A percentile compares a stretch with the other conserved stretches of the same genome.
phyloP scores from a whole-genome alignment of 768 basidiomycete species.

The Auricularia auricula-judae region DNA sequence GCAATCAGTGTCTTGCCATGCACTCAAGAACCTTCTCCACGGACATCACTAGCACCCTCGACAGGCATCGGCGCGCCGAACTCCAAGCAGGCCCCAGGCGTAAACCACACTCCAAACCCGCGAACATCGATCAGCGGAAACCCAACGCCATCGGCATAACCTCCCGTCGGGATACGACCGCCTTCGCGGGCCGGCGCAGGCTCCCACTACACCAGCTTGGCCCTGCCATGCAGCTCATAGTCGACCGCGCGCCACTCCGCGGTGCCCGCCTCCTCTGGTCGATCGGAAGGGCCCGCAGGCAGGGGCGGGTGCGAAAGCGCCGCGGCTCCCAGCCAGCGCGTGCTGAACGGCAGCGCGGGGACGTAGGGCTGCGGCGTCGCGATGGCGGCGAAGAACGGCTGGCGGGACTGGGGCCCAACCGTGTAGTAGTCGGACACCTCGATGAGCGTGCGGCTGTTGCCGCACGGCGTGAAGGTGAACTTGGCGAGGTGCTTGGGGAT shows the following conservation, averaged over 20 bases:
- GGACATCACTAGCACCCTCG: background rate
- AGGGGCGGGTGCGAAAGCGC: conserved; percentile 4
- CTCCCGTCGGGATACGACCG: background rate
- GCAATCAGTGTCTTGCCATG: no score
- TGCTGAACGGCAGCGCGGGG: conserved; percentile 4
- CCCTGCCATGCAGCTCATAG: background rate
- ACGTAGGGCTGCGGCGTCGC: conserved; percentile 1
- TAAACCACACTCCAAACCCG: background rate
- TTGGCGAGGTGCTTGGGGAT: conserved; percentile 8
- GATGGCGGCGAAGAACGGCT: conserved; percentile 6
- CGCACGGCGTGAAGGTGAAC: conserved; percentile 5
- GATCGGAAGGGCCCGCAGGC: background rate
- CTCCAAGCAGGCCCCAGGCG: background rate
- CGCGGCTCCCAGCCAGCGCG: background rate
- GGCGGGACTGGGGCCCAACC: background rate
- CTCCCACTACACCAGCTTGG: background rate
- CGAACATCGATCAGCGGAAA: background rate
- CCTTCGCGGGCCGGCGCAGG: background rate
- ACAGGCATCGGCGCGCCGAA: background rate
- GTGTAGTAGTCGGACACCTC: background rate
- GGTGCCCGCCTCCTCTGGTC: background rate
- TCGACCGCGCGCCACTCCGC: background rate
- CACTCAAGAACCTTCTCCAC: no score
- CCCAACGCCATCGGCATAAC: background rate
- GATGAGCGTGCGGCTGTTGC: background rate